Evolutionary conservation across 140 eudicot species (phyloP), one percentile per base, ranked within the genome.

Genomic region (Bidens hawaiensis): DNA sequence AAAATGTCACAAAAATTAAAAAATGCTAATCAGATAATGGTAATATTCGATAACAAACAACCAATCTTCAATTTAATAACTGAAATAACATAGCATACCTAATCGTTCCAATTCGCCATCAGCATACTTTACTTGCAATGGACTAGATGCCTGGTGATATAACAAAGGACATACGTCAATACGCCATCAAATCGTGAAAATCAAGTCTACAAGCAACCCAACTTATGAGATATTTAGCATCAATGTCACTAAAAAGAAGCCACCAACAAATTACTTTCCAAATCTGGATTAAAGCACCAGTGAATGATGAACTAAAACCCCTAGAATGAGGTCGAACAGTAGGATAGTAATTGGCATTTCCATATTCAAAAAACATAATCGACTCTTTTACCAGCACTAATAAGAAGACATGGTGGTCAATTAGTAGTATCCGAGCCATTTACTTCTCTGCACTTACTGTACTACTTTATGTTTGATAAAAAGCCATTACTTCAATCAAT

Each of bases 21-120:
- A 63, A 71, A 63, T 15, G 2, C 27, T 27, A 68, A 54, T 48
- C 27, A 67, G 68, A 22, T 34, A 60, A 49, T 10, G 52, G 4
- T 10, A 60, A 23, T 45, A 24, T 40, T 25, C 7, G 8, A 46
- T 23, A 64, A 30, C n/a, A 28, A 30, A 48, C n/a, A 45, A 21
- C 34, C 22, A 46, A 65, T n/a, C 19, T 36, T 19, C 26, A 76
- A 45, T 25, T 12, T 28, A n/a, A 25, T 33, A 15, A 60, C 56
- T 16, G 21, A 26, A 68, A 64, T 33, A 59, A 17, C 15, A 65
- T 64, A 72, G 24, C 56, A 22, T 69, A 87, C 98, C 98, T 75
- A 91, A 82, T 62, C 98, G 85, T 85, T 91, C 96, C 84, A 91
- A 71, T 70, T 91, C 98, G 60, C 97, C 97, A 80, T 90, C 96